These are phyloP conservation scores for Ganoderma lucidum DNA, from an alignment of 1,284 basidiomycete genomes.

Conservation along the genomic window DNA sequence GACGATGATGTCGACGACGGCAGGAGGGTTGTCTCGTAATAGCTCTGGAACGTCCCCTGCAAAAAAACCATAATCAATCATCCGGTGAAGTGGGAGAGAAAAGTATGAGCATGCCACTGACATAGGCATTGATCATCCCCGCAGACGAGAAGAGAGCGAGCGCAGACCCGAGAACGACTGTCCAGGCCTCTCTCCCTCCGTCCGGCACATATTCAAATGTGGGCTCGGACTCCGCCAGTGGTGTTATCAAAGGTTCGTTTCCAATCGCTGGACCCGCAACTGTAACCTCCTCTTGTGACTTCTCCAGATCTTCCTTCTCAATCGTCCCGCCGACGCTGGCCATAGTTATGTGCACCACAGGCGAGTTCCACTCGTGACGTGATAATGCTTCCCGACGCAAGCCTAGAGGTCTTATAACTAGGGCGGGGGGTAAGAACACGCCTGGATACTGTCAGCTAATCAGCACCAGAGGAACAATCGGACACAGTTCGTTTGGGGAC, in stretches of 20 bases:
- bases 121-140: slow-evolving; percentile 45
- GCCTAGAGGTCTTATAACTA: not conserved
- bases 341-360: not conserved
- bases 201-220: slow-evolving; percentile 36
- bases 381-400: not conserved
- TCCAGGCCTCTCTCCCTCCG: slow-evolving; percentile 43
- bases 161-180: slow-evolving; percentile 40
- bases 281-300: slow-evolving; percentile 9
- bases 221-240: not conserved
- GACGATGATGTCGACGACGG: slow-evolving; percentile 44
- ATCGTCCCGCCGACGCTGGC: not conserved
- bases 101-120: slow-evolving; percentile 26
- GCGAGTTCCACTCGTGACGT: not conserved
- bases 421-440: not conserved
- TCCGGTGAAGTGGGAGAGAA: slow-evolving; percentile 5
- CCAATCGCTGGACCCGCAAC: slow-evolving; percentile 1
- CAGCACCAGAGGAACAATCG: not conserved
- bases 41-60: slow-evolving; percentile 50
- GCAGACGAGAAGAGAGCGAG: slow-evolving; percentile 45
- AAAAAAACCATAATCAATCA: not conserved
- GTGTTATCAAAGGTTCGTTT: not conserved
- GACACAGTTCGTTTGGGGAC: not conserved
- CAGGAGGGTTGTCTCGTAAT: slow-evolving; percentile 48
- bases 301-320: slow-evolving; percentile 1
- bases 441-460: not conserved